Evolutionary conservation across 768 basidiomycete genomes (phyloP).

Genomic region (Baorangia bicolor): DNA sequence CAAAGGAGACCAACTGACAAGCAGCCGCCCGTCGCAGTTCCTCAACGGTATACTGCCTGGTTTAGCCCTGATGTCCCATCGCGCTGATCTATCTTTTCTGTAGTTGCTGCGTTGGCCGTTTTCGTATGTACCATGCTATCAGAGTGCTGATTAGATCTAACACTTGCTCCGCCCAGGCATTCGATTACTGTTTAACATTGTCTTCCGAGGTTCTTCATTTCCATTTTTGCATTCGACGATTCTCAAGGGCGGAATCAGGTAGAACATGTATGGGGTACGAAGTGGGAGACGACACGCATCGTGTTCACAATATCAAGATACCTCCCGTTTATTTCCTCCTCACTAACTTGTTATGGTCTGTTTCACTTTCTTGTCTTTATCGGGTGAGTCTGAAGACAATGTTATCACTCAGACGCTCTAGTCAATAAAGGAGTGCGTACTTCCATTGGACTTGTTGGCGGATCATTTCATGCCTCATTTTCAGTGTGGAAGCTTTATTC

Average conservation of each 20-base stretch:
- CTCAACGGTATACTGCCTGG: conserved; percentile 17
- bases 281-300: conserved; percentile 22
- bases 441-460: background rate
- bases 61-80: background rate
- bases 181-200: conserved; percentile 27
- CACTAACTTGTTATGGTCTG: conserved; percentile 19
- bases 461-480: background rate
- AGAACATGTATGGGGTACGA: conserved; percentile 23
- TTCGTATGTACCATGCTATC: conserved; percentile 10
- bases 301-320: conserved; percentile 30
- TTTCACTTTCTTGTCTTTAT: background rate
- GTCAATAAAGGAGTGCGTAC: conserved; percentile 1
- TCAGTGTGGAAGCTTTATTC: conserved; percentile 20
- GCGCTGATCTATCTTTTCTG: background rate
- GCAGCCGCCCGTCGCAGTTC: conserved; percentile 1
- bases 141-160: background rate
- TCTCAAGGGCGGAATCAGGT: conserved; percentile 16
- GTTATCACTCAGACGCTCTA: conserved; percentile 7
- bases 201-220: conserved; percentile 16
- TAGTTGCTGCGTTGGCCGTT: conserved; percentile 20
- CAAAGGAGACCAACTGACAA: background rate
- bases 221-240: background rate
- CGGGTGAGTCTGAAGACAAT: background rate
- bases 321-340: conserved; percentile 21
- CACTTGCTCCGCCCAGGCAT: conserved; percentile 4